phyloP scores from a whole-genome alignment of 176 grass and related monocot species.

The Poa pratensis region DNA sequence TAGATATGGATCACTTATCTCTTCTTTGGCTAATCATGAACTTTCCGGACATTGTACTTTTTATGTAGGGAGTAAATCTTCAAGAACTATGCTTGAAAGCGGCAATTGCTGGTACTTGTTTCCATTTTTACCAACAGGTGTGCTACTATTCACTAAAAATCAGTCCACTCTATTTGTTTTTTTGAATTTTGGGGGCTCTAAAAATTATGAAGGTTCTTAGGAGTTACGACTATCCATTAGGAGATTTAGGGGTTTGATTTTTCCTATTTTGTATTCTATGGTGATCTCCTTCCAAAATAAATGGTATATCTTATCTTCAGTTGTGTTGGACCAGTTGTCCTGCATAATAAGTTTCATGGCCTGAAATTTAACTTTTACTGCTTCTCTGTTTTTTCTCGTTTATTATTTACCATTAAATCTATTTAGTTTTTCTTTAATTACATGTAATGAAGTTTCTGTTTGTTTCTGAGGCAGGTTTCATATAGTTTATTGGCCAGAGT shows the following conservation, averaged over 20 bases:
- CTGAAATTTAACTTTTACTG: neutral
- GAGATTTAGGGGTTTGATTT: conserved; percentile 16
- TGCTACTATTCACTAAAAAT: conserved; percentile 25
- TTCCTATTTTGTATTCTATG: neutral
- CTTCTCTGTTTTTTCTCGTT: neutral
- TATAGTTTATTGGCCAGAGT: conserved; percentile 84
- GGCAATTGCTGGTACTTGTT: conserved; percentile 73
- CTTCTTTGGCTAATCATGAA: conserved; percentile 17
- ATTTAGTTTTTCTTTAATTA: neutral
- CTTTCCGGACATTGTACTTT: conserved; percentile 20
- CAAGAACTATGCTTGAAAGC: conserved; percentile 70
- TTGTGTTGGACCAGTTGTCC: neutral
- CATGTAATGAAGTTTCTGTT: conserved; percentile 14
- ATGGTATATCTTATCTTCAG: neutral
- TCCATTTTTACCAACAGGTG: conserved; percentile 98
- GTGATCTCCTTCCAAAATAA: neutral
- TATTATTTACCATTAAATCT: neutral
- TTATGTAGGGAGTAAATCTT: conserved; percentile 72
- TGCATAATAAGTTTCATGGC: conserved; percentile 2
- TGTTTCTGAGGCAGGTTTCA: conserved; percentile 61
- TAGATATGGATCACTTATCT: neutral
- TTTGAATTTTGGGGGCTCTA: conserved; percentile 1
- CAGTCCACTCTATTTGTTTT: neutral
- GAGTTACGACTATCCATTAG: conserved; percentile 22
- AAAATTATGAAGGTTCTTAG: neutral